phyloP scores from a whole-genome alignment of 1,139 yeast genomes.

The Pneumocystis carinii region DNA sequence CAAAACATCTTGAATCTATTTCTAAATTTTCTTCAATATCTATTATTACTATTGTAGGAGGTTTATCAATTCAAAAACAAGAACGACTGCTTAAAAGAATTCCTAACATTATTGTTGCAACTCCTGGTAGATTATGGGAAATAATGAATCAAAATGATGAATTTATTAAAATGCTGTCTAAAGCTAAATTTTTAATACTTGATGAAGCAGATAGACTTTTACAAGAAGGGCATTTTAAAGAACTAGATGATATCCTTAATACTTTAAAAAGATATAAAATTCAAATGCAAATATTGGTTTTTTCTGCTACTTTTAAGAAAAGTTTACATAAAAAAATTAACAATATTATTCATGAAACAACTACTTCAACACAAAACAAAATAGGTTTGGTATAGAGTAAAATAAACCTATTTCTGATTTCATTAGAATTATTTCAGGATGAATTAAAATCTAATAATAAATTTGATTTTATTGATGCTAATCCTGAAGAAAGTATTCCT shows the following conservation, averaged over 20 bases:
- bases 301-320: conserved; percentile 83
- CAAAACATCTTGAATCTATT: conserved; percentile 53
- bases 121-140: conserved; percentile 90
- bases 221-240: conserved; percentile 94
- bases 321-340: conserved; percentile 66
- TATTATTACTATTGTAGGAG: conserved; percentile 80
- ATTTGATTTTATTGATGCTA: conserved; percentile 61
- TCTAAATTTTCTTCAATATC: conserved; percentile 49
- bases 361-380: conserved; percentile 4
- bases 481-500: conserved; percentile 72
- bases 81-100: conserved; percentile 57
- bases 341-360: conserved; percentile 19
- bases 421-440: conserved; percentile 23
- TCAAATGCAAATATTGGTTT: conserved; percentile 81
- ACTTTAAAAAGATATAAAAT: conserved; percentile 26
- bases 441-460: conserved; percentile 26
- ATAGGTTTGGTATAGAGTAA: not conserved
- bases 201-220: conserved; percentile 97
- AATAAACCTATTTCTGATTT: not conserved
- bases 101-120: conserved; percentile 79
- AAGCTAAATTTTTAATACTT: conserved; percentile 56
- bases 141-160: conserved; percentile 38
- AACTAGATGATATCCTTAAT: conserved; percentile 68
- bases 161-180: conserved; percentile 38
- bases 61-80: conserved; percentile 85